Evolutionary conservation across 2,329 filamentous ascomycete species (phyloP).

Genomic region (Phyllosticta paracitricarpa): DNA sequence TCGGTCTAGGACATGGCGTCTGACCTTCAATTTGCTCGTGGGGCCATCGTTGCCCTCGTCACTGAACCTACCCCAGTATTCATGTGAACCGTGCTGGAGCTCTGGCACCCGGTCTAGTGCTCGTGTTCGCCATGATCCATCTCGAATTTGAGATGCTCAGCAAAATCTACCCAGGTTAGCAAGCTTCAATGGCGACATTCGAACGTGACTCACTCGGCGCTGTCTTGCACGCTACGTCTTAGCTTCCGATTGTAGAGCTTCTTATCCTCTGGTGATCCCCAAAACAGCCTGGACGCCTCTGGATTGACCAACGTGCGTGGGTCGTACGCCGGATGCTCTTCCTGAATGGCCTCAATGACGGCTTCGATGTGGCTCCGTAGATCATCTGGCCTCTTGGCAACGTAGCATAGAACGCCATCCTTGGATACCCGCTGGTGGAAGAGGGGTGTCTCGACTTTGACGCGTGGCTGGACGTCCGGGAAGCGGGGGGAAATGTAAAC

Average conservation of each 20-base stretch:
- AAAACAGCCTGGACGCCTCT: slow-evolving; percentile 77
- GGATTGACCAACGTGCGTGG: slow-evolving; percentile 78
- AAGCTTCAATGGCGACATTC: neutral
- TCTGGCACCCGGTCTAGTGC: neutral
- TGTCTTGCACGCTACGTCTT: slow-evolving; percentile 60
- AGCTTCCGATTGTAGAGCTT: slow-evolving; percentile 77
- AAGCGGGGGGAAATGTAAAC: slow-evolving; percentile 75
- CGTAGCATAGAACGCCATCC: slow-evolving; percentile 74
- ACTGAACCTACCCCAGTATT: neutral
- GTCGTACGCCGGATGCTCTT: slow-evolving; percentile 80
- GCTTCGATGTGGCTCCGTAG: slow-evolving; percentile 74
- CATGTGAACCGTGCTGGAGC: neutral
- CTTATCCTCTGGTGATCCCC: slow-evolving; percentile 69
- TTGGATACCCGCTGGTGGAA: slow-evolving; percentile 82
- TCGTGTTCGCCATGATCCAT: neutral
- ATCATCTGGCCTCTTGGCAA: slow-evolving; percentile 59
- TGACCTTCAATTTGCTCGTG: neutral
- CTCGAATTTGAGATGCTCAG: neutral
- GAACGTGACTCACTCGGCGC: slow-evolving; percentile 29
- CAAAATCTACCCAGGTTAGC: neutral
- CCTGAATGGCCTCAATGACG: slow-evolving; percentile 73
- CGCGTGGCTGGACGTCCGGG: slow-evolving; percentile 78
- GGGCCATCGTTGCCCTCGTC: neutral
- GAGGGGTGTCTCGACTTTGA: slow-evolving; percentile 67
- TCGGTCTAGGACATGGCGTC: neutral